Evolutionary conservation across 352 stramenopile genomes (phyloP).

Genomic region (Pythium utonaiense): DNA sequence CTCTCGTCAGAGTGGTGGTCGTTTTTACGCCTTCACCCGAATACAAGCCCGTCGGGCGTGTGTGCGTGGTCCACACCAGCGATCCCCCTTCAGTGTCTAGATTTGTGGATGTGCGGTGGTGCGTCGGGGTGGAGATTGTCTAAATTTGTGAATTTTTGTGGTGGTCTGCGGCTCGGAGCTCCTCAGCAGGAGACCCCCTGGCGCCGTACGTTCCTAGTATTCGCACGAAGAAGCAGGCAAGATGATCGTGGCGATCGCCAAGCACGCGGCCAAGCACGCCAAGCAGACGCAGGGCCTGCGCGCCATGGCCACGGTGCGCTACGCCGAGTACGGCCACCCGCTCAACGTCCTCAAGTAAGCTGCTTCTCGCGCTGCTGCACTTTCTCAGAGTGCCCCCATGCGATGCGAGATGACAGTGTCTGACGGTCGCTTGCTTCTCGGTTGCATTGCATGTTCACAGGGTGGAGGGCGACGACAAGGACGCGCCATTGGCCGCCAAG

Average conservation of each 20-base stretch:
- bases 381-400: background rate
- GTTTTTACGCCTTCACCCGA: slow-evolving; percentile 14
- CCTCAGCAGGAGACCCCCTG: background rate
- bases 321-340: slow-evolving; percentile 69
- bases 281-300: slow-evolving; percentile 25
- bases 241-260: slow-evolving; percentile 64
- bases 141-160: slow-evolving; percentile 25
- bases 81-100: background rate
- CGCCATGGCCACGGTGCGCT: slow-evolving; percentile 75
- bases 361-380: too few species aligned
- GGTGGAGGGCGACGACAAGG: slow-evolving; percentile 63
- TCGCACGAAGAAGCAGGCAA: background rate
- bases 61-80: background rate
- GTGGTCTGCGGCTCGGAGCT: slow-evolving; percentile 19
- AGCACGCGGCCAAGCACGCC: slow-evolving; percentile 38
- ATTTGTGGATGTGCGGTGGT: slow-evolving; percentile 6
- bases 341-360: slow-evolving; percentile 56
- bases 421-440: too few species aligned
- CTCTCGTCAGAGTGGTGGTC: slow-evolving; percentile 5
- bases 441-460: slow-evolving; percentile 19
- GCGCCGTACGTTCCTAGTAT: background rate
- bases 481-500: slow-evolving; percentile 36
- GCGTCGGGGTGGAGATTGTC: background rate
- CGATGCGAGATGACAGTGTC: too few species aligned
- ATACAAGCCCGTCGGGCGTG: background rate